Evolutionary conservation across 1,139 yeast species (phyloP), one percentile per base, ranked within the genome.

Genomic region (Eremothecium gossypii): DNA sequence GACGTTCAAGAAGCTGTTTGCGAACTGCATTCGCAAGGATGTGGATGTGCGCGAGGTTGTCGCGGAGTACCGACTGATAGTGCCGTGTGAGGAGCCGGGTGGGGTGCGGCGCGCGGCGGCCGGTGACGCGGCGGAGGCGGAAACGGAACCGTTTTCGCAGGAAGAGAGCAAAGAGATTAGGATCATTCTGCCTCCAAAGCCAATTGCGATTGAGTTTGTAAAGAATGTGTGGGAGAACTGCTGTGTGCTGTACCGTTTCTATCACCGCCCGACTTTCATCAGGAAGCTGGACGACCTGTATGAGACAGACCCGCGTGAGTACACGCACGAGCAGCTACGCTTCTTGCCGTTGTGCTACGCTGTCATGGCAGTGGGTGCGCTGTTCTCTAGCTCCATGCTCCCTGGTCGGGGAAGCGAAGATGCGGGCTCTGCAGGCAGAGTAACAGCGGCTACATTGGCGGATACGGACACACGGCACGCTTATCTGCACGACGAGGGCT

Each of bases 171-270:
- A 69, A 51, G 66, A 79, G 54, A 74, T 85, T 50, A 79, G 73
- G 50, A 74, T 85, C 39, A 77, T 82, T 7, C 64, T 87, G 37
- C 96, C 96, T 0, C 75, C 91, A 2, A 81, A 85, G 54, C 79
- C 78, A 35, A 74, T 76, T 11, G 93, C 96, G 0, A 63, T 83
- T 30, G 77, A 79, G 52, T 71, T 87, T 49, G 80, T 86, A 14
- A 79, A 78, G 48, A 76, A 80, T 31, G 83, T 93, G 2, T 87
- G 96, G 94, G 78, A 81, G 47, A 81, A 83, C 50, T 94, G 95
- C 0, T 86, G 95, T 63, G 93, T 85, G 8, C 67, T 87, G 39
- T 82, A 86, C 57, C 69, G 95, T 45, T 86, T 87, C 60, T 84
- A 84, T 59, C 96, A 87, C 58, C 71, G 95, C 32, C 95, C 95